A percentile compares a stretch with the other conserved stretches of the same genome.
Conservation (phyloP, 345 rosid genomes). For the Populus tremula region DNA sequence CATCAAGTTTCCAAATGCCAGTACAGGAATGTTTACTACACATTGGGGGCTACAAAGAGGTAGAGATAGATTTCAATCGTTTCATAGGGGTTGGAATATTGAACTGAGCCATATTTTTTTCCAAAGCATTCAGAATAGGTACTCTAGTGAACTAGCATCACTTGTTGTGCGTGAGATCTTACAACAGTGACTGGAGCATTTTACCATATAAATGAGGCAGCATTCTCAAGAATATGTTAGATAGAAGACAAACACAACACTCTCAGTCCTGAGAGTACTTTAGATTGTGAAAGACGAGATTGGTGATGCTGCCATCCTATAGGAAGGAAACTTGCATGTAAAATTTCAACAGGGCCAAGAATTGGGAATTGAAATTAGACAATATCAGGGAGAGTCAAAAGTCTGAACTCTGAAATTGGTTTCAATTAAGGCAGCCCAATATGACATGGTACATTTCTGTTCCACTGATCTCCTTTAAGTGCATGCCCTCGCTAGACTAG, state of each 20-base stretch:
- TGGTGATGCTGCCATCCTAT: neutral
- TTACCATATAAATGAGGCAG: neutral
- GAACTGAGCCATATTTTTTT: neutral
- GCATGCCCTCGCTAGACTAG: too few species aligned
- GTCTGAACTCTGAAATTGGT: neutral
- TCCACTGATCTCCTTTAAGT: neutral
- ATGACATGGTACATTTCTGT: neutral
- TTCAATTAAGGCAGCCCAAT: neutral
- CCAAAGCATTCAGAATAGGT: neutral
- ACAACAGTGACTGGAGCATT: neutral
- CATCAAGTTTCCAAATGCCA: conserved; percentile 1
- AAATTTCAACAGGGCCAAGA: neutral
- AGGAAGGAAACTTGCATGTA: neutral
- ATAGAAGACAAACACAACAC: neutral
- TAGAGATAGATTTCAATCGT: neutral
- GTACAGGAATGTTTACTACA: neutral
- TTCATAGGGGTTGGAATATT: neutral
- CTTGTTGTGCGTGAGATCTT: neutral
- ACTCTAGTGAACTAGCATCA: neutral
- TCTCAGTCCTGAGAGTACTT: neutral
- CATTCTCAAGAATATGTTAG: neutral
- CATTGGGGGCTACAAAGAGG: neutral
- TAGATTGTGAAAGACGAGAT: neutral
- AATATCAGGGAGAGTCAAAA: neutral
- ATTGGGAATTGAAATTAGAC: neutral